Evolutionary conservation across 768 basidiomycete genomes (phyloP), one percentile per base, ranked within the genome.

Genomic region (Leucocoprinus birnbaumii): DNA sequence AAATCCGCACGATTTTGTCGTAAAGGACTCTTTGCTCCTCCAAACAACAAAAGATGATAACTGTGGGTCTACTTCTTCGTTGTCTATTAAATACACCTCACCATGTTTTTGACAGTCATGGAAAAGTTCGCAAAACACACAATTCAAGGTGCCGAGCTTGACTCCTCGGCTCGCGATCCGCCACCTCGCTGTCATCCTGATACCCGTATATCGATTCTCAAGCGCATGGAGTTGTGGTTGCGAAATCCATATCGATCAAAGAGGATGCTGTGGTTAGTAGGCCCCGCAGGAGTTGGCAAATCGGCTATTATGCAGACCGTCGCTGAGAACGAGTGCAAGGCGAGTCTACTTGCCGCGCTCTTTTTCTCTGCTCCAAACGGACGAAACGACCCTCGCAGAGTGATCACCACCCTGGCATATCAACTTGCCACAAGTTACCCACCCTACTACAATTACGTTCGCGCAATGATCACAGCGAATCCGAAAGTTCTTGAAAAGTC

Each of bases 351-450:
- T 1, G 26, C n/a, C n/a, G 40, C 50, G 11, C 27, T 40, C 16
- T 8, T 51, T 8, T 51, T 51, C 40, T 51, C 42, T 22, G 18
- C 38, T 8, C 16, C 41, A 14, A 51, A 51, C 10, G 50, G 19
- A 3, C 16, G 24, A 14, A 19, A 26, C 41, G 40, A 42, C 9
- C n/a, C 16, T 2, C 26, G 38, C 24, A 51, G 27, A 48, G 11
- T 18, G 14, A 14, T 9, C 40, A 9, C 27, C 3, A 66, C 64
- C 2, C 48, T 69, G 3, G 59, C 64, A 2, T 61, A 58, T 27
- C 64, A 68, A 18, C 55, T 69, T 2, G 59, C 63, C 7, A 22
- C 48, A 6, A 27, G 27, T 0, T 13, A 50, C 35, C 55, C 59
- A n/a, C n/a, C 35, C 13, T 16, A 55, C 0, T 46, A 48, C 10